Conservation (phyloP, 1,284 basidiomycete species). For the Apiotrichum mycotoxinovorans region DNA sequence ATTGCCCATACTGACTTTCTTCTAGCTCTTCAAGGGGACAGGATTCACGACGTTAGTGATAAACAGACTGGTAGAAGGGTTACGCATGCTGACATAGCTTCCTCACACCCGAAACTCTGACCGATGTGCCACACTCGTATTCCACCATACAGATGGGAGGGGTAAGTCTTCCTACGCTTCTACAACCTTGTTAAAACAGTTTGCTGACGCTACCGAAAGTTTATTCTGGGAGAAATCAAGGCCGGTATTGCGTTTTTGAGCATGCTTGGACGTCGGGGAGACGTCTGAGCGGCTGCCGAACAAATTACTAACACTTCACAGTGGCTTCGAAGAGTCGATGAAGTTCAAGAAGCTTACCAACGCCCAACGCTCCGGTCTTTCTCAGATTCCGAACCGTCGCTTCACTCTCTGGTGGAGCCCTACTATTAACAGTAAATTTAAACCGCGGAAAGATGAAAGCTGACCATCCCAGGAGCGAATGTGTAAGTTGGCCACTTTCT, state of each 20-base stretch:
- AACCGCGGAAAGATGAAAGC: too few relatives aligned
- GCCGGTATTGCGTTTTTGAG: background rate
- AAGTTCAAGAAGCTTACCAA: constrained; percentile 77
- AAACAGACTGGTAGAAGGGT: too few relatives aligned
- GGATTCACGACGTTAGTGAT: constrained; percentile 59
- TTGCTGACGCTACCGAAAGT: constrained; percentile 51
- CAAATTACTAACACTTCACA: background rate
- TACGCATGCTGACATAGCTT: too few relatives aligned
- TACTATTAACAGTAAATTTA: constrained; percentile 58
- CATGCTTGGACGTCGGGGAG: background rate
- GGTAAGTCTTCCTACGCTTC: background rate
- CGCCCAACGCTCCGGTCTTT: constrained; percentile 63
- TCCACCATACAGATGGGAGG: background rate
- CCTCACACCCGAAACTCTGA: background rate
- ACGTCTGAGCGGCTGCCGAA: background rate
- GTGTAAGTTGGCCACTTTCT: constrained; percentile 65
- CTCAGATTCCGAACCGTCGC: constrained; percentile 95
- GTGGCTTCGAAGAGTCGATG: constrained; percentile 67
- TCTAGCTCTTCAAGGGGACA: constrained; percentile 83
- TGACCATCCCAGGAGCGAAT: too few relatives aligned
- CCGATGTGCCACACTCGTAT: too few relatives aligned
- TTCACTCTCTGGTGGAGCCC: constrained; percentile 99
- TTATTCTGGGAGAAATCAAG: constrained; percentile 88
- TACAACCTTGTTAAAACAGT: background rate
- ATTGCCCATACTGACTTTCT: background rate